Base-by-base conservation (phyloP, 2,329 filamentous ascomycete species). In the Myriangium duriaei region DNA sequence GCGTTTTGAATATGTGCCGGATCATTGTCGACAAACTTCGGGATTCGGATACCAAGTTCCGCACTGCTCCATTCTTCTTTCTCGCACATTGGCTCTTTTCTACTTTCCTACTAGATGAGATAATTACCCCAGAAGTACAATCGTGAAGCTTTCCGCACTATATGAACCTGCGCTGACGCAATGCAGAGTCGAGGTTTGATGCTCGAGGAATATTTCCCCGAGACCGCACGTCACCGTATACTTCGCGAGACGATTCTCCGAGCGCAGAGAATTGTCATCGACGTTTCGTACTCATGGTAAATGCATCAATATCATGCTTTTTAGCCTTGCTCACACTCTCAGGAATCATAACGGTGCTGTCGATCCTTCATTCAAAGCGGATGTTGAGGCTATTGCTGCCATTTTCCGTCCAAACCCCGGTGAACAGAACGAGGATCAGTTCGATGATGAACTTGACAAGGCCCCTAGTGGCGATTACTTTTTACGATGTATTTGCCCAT, bases 41-140 rank as follows among this genome's bases (percentile, higher is more conserved):
- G 15, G 77, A 83, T 46, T 70, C 70, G 47, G 78, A 80, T 47
- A 74, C 74, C 46, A 76, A 82, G 44, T 78, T 81, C 47, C 76
- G 74, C 39, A 61, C 52, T 48, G 85, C 85, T 28, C 76, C 85
- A 45, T 77, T 77, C 49, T 92, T 87, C 65, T 72, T 96, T 47
- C 78, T 95, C 45, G 83, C 80, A 51, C 81, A 87, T 54, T 98
- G 88, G 77, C 78, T 95, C 45, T 94, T 96, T 57, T 81, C 85
- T 45, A 79, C 80, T 36, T 95, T 91, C 59, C 67, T 96, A 24
- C 71, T 84, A 32, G 80, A 82, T 49, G 79, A 85, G 37, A 74
- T 96, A 51, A 82, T 85, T 33, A 82, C 91, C 51, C 91, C 91
- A 9, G 91, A 98, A 70, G 86, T 76, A 68, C 49, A 53, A 47